Conservation (phyloP, 441 rosid species). For the Hura crepitans region DNA sequence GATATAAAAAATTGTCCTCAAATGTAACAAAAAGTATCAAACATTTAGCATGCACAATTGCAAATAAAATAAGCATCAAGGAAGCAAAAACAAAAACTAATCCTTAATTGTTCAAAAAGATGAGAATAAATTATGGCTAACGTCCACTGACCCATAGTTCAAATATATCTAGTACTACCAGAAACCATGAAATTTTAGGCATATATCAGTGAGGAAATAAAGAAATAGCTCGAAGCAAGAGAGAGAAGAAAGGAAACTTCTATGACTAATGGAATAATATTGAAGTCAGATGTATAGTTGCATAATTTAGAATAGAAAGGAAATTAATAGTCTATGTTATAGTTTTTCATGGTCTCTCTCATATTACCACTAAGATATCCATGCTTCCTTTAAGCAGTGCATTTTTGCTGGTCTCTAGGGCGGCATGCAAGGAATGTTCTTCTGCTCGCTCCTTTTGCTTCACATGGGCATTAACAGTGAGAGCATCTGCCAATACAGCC, state of each 20-base stretch:
- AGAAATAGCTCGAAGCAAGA: neutral
- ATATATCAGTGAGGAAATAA: neutral
- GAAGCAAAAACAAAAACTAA: too few species aligned
- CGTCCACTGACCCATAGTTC: neutral
- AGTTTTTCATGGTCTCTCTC: constrained; percentile 12
- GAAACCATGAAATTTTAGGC: neutral
- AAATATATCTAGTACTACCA: neutral
- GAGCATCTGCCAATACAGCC: constrained; percentile 53
- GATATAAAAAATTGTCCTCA: neutral
- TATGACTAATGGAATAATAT: neutral
- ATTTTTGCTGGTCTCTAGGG: constrained; percentile 69
- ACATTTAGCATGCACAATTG: neutral
- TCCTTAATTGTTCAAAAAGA: too few species aligned
- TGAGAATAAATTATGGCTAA: neutral
- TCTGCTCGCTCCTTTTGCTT: constrained; percentile 58
- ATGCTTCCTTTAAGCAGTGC: constrained; percentile 83
- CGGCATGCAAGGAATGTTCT: constrained; percentile 52
- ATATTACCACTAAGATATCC: constrained; percentile 68
- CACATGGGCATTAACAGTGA: constrained; percentile 40
- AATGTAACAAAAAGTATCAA: neutral
- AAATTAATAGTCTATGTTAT: neutral
- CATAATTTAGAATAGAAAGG: neutral
- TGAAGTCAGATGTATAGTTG: neutral
- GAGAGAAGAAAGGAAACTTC: neutral
- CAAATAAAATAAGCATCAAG: neutral